These are phyloP conservation scores for Hebeloma cylindrosporum DNA, from an alignment of 768 basidiomycete genomes.

Conservation along the genomic window DNA sequence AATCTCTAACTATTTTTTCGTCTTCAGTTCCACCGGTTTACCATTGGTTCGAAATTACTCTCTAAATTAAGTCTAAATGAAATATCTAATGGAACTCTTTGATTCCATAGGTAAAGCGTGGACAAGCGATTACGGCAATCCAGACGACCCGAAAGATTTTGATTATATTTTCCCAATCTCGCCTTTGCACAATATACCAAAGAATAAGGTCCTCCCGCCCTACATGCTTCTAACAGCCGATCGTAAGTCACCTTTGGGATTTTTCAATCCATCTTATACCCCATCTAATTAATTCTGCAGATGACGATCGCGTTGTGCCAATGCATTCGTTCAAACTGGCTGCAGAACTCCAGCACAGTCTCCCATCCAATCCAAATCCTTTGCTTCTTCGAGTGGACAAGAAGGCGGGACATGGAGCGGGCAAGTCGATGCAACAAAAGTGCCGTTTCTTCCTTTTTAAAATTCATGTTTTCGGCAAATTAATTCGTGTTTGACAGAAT, in stretches of 20 bases:
- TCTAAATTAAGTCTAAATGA: constrained; percentile 7
- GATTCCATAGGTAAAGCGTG: constrained; percentile 59
- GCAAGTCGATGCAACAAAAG: constrained; percentile 72
- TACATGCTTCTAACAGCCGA: constrained; percentile 80
- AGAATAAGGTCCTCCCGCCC: constrained; percentile 60
- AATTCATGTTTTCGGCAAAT: background rate
- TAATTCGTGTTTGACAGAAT: constrained; percentile 46
- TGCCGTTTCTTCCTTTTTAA: constrained; percentile 30
- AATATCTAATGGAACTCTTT: background rate
- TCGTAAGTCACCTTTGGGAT: constrained; percentile 46
- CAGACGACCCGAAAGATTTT: constrained; percentile 73
- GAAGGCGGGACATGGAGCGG: constrained; percentile 80
- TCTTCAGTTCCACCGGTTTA: constrained; percentile 67
- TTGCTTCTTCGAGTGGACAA: constrained; percentile 76
- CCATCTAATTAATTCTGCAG: constrained; percentile 31
- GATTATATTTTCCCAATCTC: constrained; percentile 83
- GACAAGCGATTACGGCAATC: constrained; percentile 78
- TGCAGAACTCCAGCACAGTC: constrained; percentile 69
- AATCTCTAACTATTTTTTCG: constrained; percentile 6
- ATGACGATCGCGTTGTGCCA: constrained; percentile 86
- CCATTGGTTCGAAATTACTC: constrained; percentile 51
- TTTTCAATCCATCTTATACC: constrained; percentile 2
- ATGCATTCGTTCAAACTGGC: constrained; percentile 84
- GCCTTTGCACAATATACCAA: constrained; percentile 77
- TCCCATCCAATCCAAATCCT: constrained; percentile 68